A percentile compares a stretch with the other conserved stretches of the same genome.
These are phyloP conservation scores for Exophiala sp. DNA, from an alignment of 2,329 filamentous ascomycete species.

Conservation along the genomic window DNA sequence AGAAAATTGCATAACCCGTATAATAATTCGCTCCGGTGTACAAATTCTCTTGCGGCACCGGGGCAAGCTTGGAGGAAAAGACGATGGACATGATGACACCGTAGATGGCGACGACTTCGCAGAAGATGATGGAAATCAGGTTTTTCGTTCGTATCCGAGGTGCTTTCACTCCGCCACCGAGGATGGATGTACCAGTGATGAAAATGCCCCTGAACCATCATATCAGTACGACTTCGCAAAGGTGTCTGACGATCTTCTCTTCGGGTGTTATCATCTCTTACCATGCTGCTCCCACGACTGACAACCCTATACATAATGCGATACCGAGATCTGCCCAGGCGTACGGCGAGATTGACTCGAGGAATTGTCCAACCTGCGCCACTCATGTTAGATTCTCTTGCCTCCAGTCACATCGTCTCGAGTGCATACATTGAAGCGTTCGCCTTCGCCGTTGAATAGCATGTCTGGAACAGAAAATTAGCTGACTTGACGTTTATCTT, in stretches of 20 bases:
- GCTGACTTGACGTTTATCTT: not conserved
- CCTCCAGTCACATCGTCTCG: not conserved
- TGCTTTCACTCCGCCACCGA: conserved; percentile 93
- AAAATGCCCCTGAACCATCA: conserved; percentile 79
- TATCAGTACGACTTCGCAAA: not conserved
- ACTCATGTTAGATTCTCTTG: conserved; percentile 1
- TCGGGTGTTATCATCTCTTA: conserved; percentile 42
- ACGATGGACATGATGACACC: conserved; percentile 99
- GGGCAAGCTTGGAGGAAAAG: conserved; percentile 78
- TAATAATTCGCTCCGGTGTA: conserved; percentile 81
- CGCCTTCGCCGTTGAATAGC: conserved; percentile 95
- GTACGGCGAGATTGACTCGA: conserved; percentile 90
- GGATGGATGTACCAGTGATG: conserved; percentile 94
- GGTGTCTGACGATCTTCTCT: not conserved
- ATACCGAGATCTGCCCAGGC: conserved; percentile 91
- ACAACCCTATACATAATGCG: conserved; percentile 89
- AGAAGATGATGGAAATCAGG: conserved; percentile 99
- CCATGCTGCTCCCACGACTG: conserved; percentile 96
- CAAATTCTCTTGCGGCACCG: conserved; percentile 61
- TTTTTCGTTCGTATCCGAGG: conserved; percentile 99
- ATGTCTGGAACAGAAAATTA: conserved; percentile 63
- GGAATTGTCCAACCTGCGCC: conserved; percentile 77
- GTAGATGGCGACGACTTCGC: conserved; percentile 99
- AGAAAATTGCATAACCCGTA: conserved; percentile 93
- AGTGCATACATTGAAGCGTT: conserved; percentile 79